A percentile compares a stretch with the other conserved stretches of the same genome.
Evolutionary conservation across 192 early-diverging fungal genomes (phyloP).

Genomic region (Entomortierella chlamydospora): DNA sequence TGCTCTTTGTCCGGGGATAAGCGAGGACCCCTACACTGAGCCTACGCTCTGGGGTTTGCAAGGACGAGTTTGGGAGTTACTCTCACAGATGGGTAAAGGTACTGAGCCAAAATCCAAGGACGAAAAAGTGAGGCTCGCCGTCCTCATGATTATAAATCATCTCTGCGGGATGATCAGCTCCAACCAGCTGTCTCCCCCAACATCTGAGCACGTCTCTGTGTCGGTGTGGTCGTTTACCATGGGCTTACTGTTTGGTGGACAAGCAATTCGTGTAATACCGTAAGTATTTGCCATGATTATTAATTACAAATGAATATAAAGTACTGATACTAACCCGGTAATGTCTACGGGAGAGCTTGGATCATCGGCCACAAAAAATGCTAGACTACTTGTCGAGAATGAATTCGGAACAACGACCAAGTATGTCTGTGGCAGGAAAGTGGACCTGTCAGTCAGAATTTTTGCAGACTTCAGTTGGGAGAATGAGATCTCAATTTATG

Average conservation of each 20-base stretch:
- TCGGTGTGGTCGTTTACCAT: constrained; percentile 2
- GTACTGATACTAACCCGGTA: too few species aligned
- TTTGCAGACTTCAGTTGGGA: constrained; percentile 16
- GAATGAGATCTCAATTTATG: constrained; percentile 8
- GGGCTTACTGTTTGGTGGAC: not conserved
- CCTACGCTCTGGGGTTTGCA: not conserved
- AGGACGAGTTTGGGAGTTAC: constrained; percentile 1
- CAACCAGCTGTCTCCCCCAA: constrained; percentile 9
- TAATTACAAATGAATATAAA: too few species aligned
- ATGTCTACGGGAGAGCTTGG: constrained; percentile 6
- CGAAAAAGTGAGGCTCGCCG: not conserved
- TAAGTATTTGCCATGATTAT: constrained; percentile 6
- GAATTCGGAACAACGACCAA: constrained; percentile 11
- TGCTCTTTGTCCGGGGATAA: constrained; percentile 5
- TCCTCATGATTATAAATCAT: constrained; percentile 3
- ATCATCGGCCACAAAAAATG: not conserved
- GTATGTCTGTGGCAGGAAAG: constrained; percentile 15
- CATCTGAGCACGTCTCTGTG: constrained; percentile 8
- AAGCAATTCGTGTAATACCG: constrained; percentile 4
- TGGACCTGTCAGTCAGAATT: constrained; percentile 8
- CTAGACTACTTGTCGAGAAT: not conserved
- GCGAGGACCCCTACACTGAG: constrained; percentile 8
- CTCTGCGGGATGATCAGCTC: constrained; percentile 5
- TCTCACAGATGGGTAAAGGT: not conserved
- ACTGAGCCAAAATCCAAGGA: too few species aligned